Evolutionary conservation across 202 grass and related monocot species (phyloP).

Genomic region (Carex sylvatica): DNA sequence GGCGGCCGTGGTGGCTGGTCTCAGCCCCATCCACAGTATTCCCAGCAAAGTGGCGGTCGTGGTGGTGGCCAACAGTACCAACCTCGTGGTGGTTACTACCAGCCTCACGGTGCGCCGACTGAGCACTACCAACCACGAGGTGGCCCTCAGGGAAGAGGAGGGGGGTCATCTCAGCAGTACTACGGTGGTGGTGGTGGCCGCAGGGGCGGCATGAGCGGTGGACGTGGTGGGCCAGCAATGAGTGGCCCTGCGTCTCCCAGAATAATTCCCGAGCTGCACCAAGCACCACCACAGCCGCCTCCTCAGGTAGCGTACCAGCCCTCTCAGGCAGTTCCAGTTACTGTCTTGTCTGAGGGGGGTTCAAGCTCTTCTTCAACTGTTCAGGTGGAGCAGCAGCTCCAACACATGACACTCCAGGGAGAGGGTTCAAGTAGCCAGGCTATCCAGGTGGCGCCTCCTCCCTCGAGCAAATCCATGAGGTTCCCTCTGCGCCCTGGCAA

Average conservation of each 20-base stretch:
- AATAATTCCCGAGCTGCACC: slow-evolving; percentile 99
- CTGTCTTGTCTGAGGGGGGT: slow-evolving; percentile 54
- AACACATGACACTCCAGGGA: slow-evolving; percentile 48
- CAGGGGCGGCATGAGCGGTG: slow-evolving; percentile 17
- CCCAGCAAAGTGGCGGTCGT: slow-evolving; percentile 55
- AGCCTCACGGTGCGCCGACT: slow-evolving; percentile 40
- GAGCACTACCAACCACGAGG: slow-evolving; percentile 42
- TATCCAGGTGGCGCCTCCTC: slow-evolving; percentile 54
- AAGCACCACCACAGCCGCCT: slow-evolving; percentile 72
- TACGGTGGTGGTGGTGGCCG: slow-evolving; percentile 32
- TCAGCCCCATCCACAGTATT: slow-evolving; percentile 37
- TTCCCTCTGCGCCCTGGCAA: slow-evolving; percentile 91
- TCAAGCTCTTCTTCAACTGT: slow-evolving; percentile 28
- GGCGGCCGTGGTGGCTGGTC: slow-evolving; percentile 55
- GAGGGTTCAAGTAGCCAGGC: slow-evolving; percentile 49
- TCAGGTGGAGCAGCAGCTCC: slow-evolving; percentile 66
- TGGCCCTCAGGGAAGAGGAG: slow-evolving; percentile 33
- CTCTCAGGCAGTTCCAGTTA: slow-evolving; percentile 48
- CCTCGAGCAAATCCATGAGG: slow-evolving; percentile 74
- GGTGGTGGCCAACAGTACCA: slow-evolving; percentile 63
- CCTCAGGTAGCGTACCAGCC: slow-evolving; percentile 50
- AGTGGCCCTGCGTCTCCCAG: slow-evolving; percentile 61
- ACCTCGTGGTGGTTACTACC: slow-evolving; percentile 49
- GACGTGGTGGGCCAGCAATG: slow-evolving; percentile 30
- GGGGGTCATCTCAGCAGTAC: slow-evolving; percentile 41